Conservation (phyloP, 1,284 basidiomycete species). For the Cutaneotrichosporon spelunceum region DNA sequence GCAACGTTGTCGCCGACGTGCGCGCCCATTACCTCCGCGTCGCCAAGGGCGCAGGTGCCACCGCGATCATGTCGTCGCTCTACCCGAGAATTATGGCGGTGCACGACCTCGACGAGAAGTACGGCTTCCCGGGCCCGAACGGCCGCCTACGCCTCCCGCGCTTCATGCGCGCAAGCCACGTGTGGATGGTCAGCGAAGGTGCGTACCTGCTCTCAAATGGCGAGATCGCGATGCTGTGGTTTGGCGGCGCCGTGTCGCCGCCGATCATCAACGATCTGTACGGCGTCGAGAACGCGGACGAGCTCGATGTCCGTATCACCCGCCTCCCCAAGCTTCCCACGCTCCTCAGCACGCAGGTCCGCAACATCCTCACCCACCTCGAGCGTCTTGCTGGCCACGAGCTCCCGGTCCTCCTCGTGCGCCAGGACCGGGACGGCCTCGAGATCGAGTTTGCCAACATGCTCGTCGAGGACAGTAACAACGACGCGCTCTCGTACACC, state of each 20-base stretch:
- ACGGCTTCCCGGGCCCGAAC: slow-evolving; percentile 60
- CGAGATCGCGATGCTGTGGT: slow-evolving; percentile 85
- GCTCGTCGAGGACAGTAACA: slow-evolving; percentile 95
- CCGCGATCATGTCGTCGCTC: slow-evolving; percentile 70
- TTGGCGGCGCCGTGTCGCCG: slow-evolving; percentile 77
- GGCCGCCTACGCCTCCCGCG: slow-evolving; percentile 69
- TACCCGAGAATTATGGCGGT: slow-evolving; percentile 88
- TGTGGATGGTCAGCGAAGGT: slow-evolving; percentile 85
- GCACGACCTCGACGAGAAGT: slow-evolving; percentile 73
- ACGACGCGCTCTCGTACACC: slow-evolving; percentile 82
- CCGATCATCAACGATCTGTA: slow-evolving; percentile 82
- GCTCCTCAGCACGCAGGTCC: slow-evolving; percentile 75
- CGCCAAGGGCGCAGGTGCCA: slow-evolving; percentile 58
- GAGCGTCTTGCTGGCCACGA: slow-evolving; percentile 63
- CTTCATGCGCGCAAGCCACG: slow-evolving; percentile 78
- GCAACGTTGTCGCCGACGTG: slow-evolving; percentile 87
- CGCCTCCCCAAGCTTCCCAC: slow-evolving; percentile 71
- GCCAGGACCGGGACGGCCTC: slow-evolving; percentile 88
- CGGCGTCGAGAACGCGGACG: slow-evolving; percentile 72
- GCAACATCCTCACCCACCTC: slow-evolving; percentile 74
- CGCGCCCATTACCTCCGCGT: slow-evolving; percentile 81
- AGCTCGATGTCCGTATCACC: slow-evolving; percentile 70
- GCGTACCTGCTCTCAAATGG: slow-evolving; percentile 93
- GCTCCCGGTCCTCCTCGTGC: slow-evolving; percentile 71
- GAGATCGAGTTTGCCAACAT: slow-evolving; percentile 97